Evolutionary conservation across 2,329 filamentous ascomycete species (phyloP), one percentile per base, ranked within the genome.

Genomic region (Anthostomella pinea): DNA sequence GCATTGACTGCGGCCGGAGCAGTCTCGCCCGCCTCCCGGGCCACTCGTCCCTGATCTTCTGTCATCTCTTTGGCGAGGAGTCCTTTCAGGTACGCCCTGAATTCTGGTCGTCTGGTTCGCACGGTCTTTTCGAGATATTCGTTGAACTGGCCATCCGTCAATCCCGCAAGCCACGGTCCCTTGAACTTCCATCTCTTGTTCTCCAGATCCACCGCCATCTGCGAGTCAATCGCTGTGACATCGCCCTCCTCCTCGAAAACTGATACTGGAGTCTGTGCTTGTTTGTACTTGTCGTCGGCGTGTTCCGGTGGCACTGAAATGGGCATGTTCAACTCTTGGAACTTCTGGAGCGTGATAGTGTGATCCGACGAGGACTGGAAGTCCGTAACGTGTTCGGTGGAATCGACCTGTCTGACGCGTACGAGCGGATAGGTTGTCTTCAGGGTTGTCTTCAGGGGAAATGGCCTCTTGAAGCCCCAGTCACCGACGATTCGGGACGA

Each of bases 391-490:
- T 89, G 85, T 64, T 96, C 89, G 51, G 81, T 77, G 2, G 87
- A 86, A 68, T 97, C 91, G 47, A 95, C 75, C 42, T 84, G 76
- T 53, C 80, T 81, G 50, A 97, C 67, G 47, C 87, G 79, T 35
- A 95, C 76, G 32, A 86, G 71, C 8, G 89, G 86, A n/a, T 81
- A 82, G 6, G 82, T 79, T 6, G 80, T 81, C 35, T 79, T 78
- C 14, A 80, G 77, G 5, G 87, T 90, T 3, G 84, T 81, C 59
- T 83, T 83, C 7, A 83, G 66, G 2, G 91, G 91, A 5, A 97
- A 70, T 1, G 88, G 74, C 37, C 91, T 75, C 68, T 97, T 97
- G 53, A 96, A 69, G 10, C 91, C 91, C 90, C 91, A 97, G 57
- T 97, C 91, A 22, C 91, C 91, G 56, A 79, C 79, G 25, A 73